Evolutionary conservation across 148 eudicot genomes (phyloP), one percentile per base, ranked within the genome.

Genomic region (Nepenthes gracilis): DNA sequence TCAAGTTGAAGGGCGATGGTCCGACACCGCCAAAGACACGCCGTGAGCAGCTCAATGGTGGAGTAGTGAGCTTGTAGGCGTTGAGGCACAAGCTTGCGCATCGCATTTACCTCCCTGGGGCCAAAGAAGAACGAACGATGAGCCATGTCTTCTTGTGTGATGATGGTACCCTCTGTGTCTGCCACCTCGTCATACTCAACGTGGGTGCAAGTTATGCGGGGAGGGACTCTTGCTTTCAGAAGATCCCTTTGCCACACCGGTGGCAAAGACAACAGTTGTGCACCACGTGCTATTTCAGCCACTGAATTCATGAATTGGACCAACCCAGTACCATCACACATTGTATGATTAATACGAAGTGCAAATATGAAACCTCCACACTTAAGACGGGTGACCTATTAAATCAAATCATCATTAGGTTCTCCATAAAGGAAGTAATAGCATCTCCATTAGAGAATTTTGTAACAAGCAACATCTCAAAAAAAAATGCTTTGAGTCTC

Each of bases 351-450:
- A 5, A 47, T 2, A 10, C 55, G 52, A 6, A 33, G 49, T 2
- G 64, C 64, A 12, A 61, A 12, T n/a, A 61, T 23, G 43, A 61
- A 48, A 12, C 64, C 64, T n/a, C 64, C 64, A 35, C 64, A 61
- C 9, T 47, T 61, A 4, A 48, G 54, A 11, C 55, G 64, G 11
- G 64, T 61, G 10, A 61, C 64, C 64, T 61, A 23, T 23, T 23
- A 23, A 23, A 23, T 23, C 23, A 23, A 23, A 23, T 23, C 23
- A 23, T 23, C 23, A 23, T 23, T 23, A 23, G 23, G 23, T 23
- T 23, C 0, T 23, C 23, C 23, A 23, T 23, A 23, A 23, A 23
- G 23, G 23, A 23, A 23, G 23, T 23, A 23, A 23, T 23, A 23
- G 23, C 23, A 23, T 23, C 23, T 23, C 23, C 23, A 23, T 23